Base-by-base conservation (phyloP, 768 basidiomycete genomes). In the Lactifluus subvellereus region DNA sequence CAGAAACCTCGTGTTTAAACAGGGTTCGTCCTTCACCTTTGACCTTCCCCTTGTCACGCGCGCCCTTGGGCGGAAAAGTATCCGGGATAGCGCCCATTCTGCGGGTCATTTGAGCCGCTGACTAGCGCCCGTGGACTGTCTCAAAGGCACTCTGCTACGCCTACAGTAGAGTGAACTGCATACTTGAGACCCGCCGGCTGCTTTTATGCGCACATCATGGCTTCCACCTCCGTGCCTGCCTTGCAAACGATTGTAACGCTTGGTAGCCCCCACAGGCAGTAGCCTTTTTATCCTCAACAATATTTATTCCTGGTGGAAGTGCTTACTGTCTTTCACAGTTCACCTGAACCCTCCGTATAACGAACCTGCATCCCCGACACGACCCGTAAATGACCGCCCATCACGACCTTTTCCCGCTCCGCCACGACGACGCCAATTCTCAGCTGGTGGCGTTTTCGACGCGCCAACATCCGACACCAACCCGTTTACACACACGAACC, bases 1-100 rank as follows among this genome's bases (percentile, higher is more conserved):
- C 62, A 76, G 84, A 49, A 76, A 77, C 7, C 78, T 91, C 33
- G 88, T 86, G 0, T 92, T 92, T 66, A 80, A 87, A 1, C 90
- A 92, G 77, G 85, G 90, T 89, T 67, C 62, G 82, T 74, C 13
- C 38, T 37, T 40, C 47, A 16, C 30, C n/a, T 3, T 42, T 45
- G 6, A 35, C 45, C 27, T 16, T 43, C 33, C 40, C 37, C 33
- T 16, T 20, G 6, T 57, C 11, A 52, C 16, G 30, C n/a, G 38
- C 4, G 51, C 35, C 11, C 32, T 32, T 20, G 20, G 43, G 42
- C n/a, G n/a, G 49, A 22, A 53, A 40, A 16, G 40, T 27, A 14
- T 11, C 40, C 20, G 20, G 11, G 35, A 11, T 10, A 10, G 6
- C 35, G 11, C 6, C 27, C 16, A 27, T 27, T 14, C n/a, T 30